These are phyloP conservation scores for Cucumis sativus DNA, from an alignment of 306 rosid genomes.

Conservation along the genomic window DNA sequence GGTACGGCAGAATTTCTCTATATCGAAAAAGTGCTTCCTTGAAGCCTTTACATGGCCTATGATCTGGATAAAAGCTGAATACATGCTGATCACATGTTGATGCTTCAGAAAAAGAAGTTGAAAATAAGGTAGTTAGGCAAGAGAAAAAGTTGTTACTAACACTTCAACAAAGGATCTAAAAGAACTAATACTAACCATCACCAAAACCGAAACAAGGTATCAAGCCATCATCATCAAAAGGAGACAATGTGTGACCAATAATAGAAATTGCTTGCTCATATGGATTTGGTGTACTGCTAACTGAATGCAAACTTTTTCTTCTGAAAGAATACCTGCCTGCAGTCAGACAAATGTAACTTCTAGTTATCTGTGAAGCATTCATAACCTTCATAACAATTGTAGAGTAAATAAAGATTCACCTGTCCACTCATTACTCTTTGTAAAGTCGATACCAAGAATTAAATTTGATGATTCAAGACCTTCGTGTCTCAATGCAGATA, in stretches of 20 bases:
- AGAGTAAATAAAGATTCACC: conserved; percentile 32
- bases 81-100: conserved; percentile 60
- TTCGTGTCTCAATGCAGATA: conserved; percentile 77
- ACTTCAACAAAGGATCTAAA: conserved; percentile 8
- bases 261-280: conserved; percentile 95
- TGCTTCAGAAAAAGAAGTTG: conserved; percentile 34
- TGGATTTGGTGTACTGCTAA: conserved; percentile 65
- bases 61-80: conserved; percentile 51
- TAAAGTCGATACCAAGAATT: conserved; percentile 86
- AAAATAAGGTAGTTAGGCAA: conserved; percentile 4
- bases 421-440: conserved; percentile 99
- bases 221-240: conserved; percentile 89
- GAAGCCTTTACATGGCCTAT: conserved; percentile 58
- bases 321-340: conserved; percentile 61
- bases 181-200: conserved; percentile 48
- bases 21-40: conserved; percentile 78
- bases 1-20: conserved; percentile 60
- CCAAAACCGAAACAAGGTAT: conserved; percentile 98
- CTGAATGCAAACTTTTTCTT: conserved; percentile 73
- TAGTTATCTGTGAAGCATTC: not conserved
- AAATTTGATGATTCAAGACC: conserved; percentile 94
- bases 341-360: conserved; percentile 20
- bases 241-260: conserved; percentile 67
- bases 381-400: not conserved
- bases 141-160: conserved; percentile 4